Conservation (phyloP, 352 stramenopile genomes). For the Phytophthora multivora region DNA sequence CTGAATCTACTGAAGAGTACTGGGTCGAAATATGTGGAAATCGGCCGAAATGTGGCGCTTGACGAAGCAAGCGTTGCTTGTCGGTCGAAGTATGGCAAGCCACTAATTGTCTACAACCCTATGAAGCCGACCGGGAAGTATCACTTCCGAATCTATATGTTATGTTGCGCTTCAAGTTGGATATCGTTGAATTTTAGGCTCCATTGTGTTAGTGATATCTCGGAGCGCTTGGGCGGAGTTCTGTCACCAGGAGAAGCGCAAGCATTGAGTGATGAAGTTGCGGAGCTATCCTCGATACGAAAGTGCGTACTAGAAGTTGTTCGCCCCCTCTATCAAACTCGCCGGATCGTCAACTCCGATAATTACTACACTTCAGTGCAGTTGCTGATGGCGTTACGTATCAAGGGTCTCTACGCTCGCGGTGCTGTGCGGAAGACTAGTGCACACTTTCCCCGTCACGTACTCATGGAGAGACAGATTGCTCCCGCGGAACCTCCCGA, state of each 20-base stretch:
- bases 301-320: constrained; percentile 34
- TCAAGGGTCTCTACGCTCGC: constrained; percentile 28
- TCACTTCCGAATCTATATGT: constrained; percentile 39
- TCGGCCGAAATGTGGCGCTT: constrained; percentile 2
- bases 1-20: constrained; percentile 3
- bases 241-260: neutral
- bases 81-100: neutral
- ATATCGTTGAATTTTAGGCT: constrained; percentile 33
- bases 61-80: constrained; percentile 14
- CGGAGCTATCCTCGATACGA: constrained; percentile 2
- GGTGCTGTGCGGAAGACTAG: constrained; percentile 28
- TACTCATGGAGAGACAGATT: constrained; percentile 22
- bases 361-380: constrained; percentile 45
- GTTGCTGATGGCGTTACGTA: constrained; percentile 21
- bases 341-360: constrained; percentile 33
- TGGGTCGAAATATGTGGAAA: neutral
- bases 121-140: constrained; percentile 26
- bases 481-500: neutral
- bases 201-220: constrained; percentile 26
- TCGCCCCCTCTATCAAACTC: constrained; percentile 18
- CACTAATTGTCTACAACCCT: constrained; percentile 5
- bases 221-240: constrained; percentile 19
- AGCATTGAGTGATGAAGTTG: constrained; percentile 6
- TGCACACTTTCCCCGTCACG: constrained; percentile 28
- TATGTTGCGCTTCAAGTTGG: constrained; percentile 30